Evolutionary conservation across 768 basidiomycete species (phyloP).

Genomic region (Suillus americanus): DNA sequence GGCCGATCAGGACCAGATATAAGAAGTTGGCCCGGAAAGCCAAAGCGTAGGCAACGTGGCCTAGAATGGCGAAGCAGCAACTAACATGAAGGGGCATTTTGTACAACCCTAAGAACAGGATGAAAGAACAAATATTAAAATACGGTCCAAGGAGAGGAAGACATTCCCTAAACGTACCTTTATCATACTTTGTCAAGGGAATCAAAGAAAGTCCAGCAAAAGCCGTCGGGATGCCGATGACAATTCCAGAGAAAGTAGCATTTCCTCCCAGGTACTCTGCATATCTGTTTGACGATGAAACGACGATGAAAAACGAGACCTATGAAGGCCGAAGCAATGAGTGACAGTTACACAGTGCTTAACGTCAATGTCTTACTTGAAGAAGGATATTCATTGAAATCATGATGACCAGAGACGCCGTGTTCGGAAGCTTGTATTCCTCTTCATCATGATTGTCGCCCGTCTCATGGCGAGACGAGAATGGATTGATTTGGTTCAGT

Average conservation of each 20-base stretch:
- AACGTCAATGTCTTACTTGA: slow-evolving; percentile 36
- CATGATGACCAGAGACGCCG: slow-evolving; percentile 45
- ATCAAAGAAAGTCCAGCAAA: slow-evolving; percentile 60
- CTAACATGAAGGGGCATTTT: slow-evolving; percentile 53
- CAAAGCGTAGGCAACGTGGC: slow-evolving; percentile 58
- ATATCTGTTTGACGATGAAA: slow-evolving; percentile 66
- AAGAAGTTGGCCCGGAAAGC: slow-evolving; percentile 60
- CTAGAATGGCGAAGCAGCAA: slow-evolving; percentile 52
- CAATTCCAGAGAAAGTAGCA: slow-evolving; percentile 67
- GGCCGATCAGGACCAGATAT: slow-evolving; percentile 69
- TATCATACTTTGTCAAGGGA: slow-evolving; percentile 54
- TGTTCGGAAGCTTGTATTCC: slow-evolving; percentile 51
- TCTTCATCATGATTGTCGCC: not conserved
- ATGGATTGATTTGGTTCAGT: not conserved
- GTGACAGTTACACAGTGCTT: not conserved
- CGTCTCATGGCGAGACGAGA: not conserved
- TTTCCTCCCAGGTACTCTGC: slow-evolving; percentile 63
- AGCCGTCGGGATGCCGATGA: slow-evolving; percentile 64
- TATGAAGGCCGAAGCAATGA: slow-evolving; percentile 20
- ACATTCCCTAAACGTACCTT: slow-evolving; percentile 38
- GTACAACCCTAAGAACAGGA: slow-evolving; percentile 45
- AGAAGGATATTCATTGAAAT: slow-evolving; percentile 42
- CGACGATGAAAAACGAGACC: slow-evolving; percentile 69
- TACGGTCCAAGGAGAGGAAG: not conserved
- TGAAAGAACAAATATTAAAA: not conserved